Conservation (phyloP, 768 basidiomycete genomes). For the Favolaschia claudopus region DNA sequence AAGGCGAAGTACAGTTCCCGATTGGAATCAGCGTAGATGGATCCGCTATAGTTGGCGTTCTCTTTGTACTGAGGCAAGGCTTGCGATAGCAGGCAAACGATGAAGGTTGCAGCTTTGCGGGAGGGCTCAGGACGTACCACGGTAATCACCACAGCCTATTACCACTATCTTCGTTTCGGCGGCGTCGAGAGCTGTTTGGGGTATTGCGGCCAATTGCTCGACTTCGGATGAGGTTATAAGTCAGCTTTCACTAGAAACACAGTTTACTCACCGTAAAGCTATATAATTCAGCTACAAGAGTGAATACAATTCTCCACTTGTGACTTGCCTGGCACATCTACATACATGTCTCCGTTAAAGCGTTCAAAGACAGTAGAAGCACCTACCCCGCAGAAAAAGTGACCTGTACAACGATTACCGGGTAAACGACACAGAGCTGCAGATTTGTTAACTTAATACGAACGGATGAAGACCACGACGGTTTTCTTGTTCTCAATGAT, state of each 20-base stretch:
- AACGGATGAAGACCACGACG: slow-evolving; percentile 72
- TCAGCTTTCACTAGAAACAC: no score
- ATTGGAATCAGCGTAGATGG: slow-evolving; percentile 72
- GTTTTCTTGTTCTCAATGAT: slow-evolving; percentile 58
- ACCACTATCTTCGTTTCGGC: slow-evolving; percentile 54
- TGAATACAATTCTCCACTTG: no score
- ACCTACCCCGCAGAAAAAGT: slow-evolving; percentile 72
- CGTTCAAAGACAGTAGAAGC: neutral
- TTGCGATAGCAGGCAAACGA: neutral
- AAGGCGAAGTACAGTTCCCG: slow-evolving; percentile 64
- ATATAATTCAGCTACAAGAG: no score
- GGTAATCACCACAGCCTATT: slow-evolving; percentile 69
- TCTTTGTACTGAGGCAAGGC: slow-evolving; percentile 32
- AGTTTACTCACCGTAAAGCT: no score
- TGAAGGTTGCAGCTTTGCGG: slow-evolving; percentile 51
- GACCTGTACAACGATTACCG: slow-evolving; percentile 51
- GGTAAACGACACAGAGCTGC: neutral
- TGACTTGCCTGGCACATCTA: slow-evolving; percentile 51
- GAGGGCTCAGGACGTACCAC: slow-evolving; percentile 51
- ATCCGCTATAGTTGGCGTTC: slow-evolving; percentile 50
- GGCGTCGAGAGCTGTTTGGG: slow-evolving; percentile 46
- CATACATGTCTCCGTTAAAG: no score
- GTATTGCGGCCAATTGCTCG: slow-evolving; percentile 50
- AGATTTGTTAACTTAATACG: slow-evolving; percentile 14
- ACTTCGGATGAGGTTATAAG: no score